Conservation (phyloP, 2,329 filamentous ascomycete species). For the Ophiostoma montium region DNA sequence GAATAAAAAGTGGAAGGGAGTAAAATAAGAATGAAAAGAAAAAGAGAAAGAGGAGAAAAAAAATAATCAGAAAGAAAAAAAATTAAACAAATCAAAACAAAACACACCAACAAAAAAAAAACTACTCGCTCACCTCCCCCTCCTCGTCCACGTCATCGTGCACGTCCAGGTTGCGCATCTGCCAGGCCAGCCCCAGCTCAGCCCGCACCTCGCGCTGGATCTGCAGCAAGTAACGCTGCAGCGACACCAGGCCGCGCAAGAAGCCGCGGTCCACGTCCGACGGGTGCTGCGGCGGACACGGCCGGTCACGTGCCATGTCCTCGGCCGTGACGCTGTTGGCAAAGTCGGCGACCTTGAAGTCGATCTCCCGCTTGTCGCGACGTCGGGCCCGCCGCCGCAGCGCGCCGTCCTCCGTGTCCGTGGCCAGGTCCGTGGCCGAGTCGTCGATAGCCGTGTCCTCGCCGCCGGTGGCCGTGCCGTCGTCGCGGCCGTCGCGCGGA, state of each 20-base stretch:
- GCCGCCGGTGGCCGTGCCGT: slow-evolving; percentile 26
- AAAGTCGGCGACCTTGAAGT: slow-evolving; percentile 97
- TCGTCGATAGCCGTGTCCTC: slow-evolving; percentile 40
- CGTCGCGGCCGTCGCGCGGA: slow-evolving; percentile 16
- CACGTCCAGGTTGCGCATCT: slow-evolving; percentile 5
- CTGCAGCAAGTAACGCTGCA: slow-evolving; percentile 71
- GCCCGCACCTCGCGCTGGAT: slow-evolving; percentile 65
- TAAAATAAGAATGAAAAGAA: neutral
- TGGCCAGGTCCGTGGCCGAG: slow-evolving; percentile 43
- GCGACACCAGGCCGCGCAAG: slow-evolving; percentile 63
- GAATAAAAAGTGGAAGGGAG: neutral
- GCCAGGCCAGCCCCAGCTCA: slow-evolving; percentile 31
- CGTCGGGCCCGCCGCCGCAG: slow-evolving; percentile 12
- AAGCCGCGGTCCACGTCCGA: slow-evolving; percentile 78
- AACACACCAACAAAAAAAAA: neutral
- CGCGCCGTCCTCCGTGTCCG: slow-evolving; percentile 38
- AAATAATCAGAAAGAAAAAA: neutral
- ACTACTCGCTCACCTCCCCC: slow-evolving; percentile 21
- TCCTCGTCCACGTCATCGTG: slow-evolving; percentile 16
- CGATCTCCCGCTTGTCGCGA: slow-evolving; percentile 47
- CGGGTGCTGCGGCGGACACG: slow-evolving; percentile 71
- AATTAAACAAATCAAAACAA: neutral
- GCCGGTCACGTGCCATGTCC: slow-evolving; percentile 46
- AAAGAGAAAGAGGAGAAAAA: neutral
- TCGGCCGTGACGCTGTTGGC: slow-evolving; percentile 91